Base-by-base conservation (phyloP, 2,329 filamentous ascomycete genomes). In the Xylaria sp. region DNA sequence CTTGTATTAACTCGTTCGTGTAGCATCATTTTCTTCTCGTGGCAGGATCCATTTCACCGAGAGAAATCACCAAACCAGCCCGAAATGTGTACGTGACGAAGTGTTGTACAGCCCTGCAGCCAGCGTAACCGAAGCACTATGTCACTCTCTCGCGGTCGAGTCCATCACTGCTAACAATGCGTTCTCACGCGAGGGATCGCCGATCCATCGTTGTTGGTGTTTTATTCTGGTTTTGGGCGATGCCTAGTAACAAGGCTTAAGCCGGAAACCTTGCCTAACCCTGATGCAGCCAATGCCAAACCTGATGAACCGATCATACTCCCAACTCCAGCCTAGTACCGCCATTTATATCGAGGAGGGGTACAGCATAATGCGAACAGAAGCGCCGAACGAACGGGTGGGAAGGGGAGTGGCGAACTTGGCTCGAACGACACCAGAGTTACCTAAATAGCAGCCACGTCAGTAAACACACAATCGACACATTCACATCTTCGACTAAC, bases 361-460 rank as follows among this genome's bases (percentile, higher is more conserved):
- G 90, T 97, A 97, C 86, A 97, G 89, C 94, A 97, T 97, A 86
- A 97, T 90, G 86, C 94, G 92, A 87, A 97, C 92, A 80, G 93
- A 94, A 83, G 94, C 94, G 86, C 94, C 94, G 89, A 98, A 98
- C 82, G 93, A 94, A 89, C 94, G 94, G 80, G 96, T 90, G 82
- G 96, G 96, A 78, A 99, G 94, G 85, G 97, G 97, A 87, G 90
- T 89, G 84, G 92, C 88, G 91, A 99, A 99, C 87, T 97, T 95
- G 85, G 94, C 95, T 84, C 96, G 92, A 83, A 99, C 96, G 82
- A 98, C 93, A 81, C 96, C 96, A 79, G 93, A 97, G 92, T 98
- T 98, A 84, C 96, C 94, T 96, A 65, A 64, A 57, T 58, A 66
- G 8, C 23, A 65, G 15, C 2, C 55, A 25, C 12, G 65, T 74